Evolutionary conservation across 768 basidiomycete species (phyloP), one percentile per base, ranked within the genome.

Genomic region (Russula sp.): DNA sequence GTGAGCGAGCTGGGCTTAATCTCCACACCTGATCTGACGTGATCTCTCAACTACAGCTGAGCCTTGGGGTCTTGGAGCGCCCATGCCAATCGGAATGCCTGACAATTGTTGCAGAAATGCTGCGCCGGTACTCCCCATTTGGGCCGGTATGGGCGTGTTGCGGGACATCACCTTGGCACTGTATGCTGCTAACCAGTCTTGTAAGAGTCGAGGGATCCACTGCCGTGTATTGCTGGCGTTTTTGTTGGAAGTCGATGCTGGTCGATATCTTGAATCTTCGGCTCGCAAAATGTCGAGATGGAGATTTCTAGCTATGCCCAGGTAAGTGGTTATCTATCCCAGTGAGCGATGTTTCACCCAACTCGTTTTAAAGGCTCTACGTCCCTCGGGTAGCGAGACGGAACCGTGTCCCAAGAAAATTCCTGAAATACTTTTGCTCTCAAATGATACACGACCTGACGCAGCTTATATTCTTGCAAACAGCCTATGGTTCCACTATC

Each of bases 401-500:
- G 75, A 74, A 18, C 67, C 57, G 16, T 79, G 77, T 1, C 80
- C 80, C 18, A 61, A 61, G 1, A 74, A 73, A 48, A 73, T 81
- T 11, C 84, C 87, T 0, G 89, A 91, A 72, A 88, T 91, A 44
- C 76, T 88, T 22, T 72, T 84, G 9, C 80, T 91, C n/a, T 81
- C 83, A 5, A 81, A 79, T 11, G 84, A 89, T 70, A 74, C 79
- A 3, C 79, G 81, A 56, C 76, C 77, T 0, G 84, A 87, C 62
- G 88, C 85, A 6, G 82, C 88, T 2, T 85, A 85, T 0, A 80
- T 82, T 53, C 83, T 93, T 24, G 90, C 90, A 0, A 88, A 88
- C 68, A 81, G 82, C 52, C 77, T 93, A 16, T 93, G 91, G 91
- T 88, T 89, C 74, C 88, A 89, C 71, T 92, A 92, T 69, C 84